Percentiles rank a stretch among this genome's conserved stretches.
Evolutionary conservation across 2,329 filamentous ascomycete genomes (phyloP).

Genomic region (Microdochium bolleyi): DNA sequence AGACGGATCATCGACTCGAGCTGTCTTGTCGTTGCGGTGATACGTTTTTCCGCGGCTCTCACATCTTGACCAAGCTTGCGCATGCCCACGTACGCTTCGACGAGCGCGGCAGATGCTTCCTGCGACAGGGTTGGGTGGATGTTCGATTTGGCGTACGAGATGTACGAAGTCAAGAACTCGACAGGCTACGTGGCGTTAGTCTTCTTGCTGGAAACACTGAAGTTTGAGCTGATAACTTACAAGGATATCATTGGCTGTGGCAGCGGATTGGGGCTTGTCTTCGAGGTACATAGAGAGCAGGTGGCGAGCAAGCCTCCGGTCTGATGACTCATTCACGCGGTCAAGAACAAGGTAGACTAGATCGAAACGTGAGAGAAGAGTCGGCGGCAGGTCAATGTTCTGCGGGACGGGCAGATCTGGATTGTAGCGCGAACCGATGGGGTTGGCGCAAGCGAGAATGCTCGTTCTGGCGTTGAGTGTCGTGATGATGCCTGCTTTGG

Average conservation of each 20-base stretch:
- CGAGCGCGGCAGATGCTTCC: constrained; percentile 74
- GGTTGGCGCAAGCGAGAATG: constrained; percentile 94
- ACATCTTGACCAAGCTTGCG: constrained; percentile 85
- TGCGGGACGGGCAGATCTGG: constrained; percentile 91
- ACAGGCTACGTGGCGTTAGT: constrained; percentile 54
- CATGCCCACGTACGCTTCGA: constrained; percentile 88
- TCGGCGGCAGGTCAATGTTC: constrained; percentile 95
- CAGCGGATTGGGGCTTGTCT: constrained; percentile 81
- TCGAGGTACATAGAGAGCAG: constrained; percentile 95
- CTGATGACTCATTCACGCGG: constrained; percentile 81
- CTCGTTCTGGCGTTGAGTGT: constrained; percentile 93
- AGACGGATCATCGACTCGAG: constrained; percentile 98
- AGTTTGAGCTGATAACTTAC: constrained; percentile 39
- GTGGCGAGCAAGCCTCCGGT: constrained; percentile 85
- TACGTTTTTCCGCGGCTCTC: constrained; percentile 84
- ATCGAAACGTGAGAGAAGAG: constrained; percentile 90
- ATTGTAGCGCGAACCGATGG: constrained; percentile 97
- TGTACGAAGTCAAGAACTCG: constrained; percentile 93
- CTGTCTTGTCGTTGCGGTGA: constrained; percentile 94
- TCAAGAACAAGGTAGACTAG: constrained; percentile 95
- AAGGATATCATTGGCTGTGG: constrained; percentile 66
- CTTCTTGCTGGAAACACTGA: background rate
- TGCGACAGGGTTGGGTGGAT: constrained; percentile 76
- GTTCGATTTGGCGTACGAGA: constrained; percentile 86
- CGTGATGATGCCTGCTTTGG: constrained; percentile 91